Evolutionary conservation across 257 asterid genomes (phyloP), one percentile per base, ranked within the genome.

Genomic region (Solanum corneliomulleri): DNA sequence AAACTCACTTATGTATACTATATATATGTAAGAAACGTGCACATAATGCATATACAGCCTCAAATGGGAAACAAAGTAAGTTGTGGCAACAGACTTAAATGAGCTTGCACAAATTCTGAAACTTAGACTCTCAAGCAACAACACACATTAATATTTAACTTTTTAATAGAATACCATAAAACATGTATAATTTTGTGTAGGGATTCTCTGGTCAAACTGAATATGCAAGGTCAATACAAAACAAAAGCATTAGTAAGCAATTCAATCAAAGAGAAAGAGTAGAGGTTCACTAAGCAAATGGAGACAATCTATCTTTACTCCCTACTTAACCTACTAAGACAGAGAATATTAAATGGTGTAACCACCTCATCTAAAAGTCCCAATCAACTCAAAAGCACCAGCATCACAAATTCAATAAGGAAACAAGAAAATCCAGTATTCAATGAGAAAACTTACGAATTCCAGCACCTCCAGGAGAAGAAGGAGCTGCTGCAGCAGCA

Each of bases 391-490:
- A 27, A 78, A 27, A 25, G 15, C 15, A 56, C 29, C 69, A 62
- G 69, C 31, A 23, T 94, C 60, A 87, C 92, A 88, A 94, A 86
- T 88, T 90, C 93, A n/a, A 89, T 33, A 23, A 86, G 87, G 70
- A 14, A 77, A 25, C 90, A 92, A 52, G 88, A 37, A 23, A 91
- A 62, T 92, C 92, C 81, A 14, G 86, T 45, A 77, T 14, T 44
- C 39, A 27, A 78, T 78, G 6, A 45, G 25, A 27, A 68, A 72
- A 80, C 98, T 60, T 95, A 96, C 99, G 91, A 86, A 96, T 95
- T 93, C 99, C 99, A 31, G 98, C 98, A 88, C 95, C 94, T 89
- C 98, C 99, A 23, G 99, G 97, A 3, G 98, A 93, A 25, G 99
- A 91, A 37, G 99, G 99, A 81, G 99, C 94, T 91, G 98, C 87